phyloP scores from a whole-genome alignment of 306 rosid species.

The Mucuna pruriens region DNA sequence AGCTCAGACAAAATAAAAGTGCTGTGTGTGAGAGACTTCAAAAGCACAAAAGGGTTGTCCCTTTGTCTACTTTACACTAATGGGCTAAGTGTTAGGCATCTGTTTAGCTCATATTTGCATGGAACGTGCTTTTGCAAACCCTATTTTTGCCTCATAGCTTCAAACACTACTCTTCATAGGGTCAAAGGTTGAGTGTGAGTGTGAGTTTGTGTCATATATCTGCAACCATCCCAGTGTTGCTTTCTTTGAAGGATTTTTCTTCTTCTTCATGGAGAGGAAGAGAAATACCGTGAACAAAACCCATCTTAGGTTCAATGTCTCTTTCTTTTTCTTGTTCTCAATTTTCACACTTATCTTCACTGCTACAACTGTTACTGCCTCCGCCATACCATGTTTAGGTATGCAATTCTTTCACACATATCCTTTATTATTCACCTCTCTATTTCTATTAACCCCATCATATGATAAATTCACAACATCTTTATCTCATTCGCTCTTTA shows the following conservation, averaged over 20 bases:
- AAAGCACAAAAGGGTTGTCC: constrained; percentile 11
- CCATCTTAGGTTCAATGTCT: constrained; percentile 30
- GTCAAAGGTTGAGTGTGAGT: constrained; percentile 20
- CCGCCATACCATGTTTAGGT: constrained; percentile 57
- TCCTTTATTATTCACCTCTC: neutral
- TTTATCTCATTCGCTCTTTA: constrained; percentile 20
- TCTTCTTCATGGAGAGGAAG: constrained; percentile 76
- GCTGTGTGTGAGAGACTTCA: constrained; percentile 20
- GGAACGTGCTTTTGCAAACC: constrained; percentile 45
- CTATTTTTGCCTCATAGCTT: constrained; percentile 44
- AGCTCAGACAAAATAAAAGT: constrained; percentile 28
- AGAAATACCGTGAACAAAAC: constrained; percentile 47
- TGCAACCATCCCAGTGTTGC: constrained; percentile 26
- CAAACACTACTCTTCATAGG: constrained; percentile 41
- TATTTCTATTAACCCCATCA: neutral
- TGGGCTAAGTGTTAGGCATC: constrained; percentile 45
- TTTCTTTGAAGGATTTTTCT: neutral
- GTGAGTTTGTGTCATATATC: constrained; percentile 26
- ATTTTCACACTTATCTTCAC: constrained; percentile 51
- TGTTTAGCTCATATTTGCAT: constrained; percentile 54
- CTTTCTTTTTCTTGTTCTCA: constrained; percentile 48
- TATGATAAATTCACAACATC: neutral
- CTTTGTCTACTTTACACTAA: constrained; percentile 33
- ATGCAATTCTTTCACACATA: constrained; percentile 16
- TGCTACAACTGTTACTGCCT: constrained; percentile 35